These are phyloP conservation scores for Neurospora crassa DNA, from an alignment of 2,329 filamentous ascomycete species.

Conservation along the genomic window DNA sequence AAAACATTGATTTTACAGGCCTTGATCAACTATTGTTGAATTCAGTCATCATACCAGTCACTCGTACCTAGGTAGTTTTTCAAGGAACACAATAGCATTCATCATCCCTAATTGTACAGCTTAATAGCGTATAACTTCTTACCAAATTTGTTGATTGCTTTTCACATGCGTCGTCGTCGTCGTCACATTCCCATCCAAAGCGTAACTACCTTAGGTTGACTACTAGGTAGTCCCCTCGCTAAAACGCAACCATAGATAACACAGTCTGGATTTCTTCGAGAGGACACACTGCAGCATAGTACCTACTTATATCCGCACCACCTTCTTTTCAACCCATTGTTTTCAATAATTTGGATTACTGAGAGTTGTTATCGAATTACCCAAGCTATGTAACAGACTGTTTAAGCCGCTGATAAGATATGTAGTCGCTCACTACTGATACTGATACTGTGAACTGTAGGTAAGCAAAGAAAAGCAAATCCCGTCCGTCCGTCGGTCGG, in stretches of 20 bases:
- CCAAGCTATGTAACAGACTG: background rate
- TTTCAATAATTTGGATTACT: background rate
- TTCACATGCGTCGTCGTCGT: background rate
- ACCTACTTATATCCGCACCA: background rate
- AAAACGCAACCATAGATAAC: background rate
- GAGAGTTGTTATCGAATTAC: background rate
- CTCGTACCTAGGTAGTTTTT: background rate
- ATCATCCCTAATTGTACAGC: background rate
- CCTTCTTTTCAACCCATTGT: background rate
- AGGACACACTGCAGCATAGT: background rate
- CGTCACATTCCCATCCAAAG: background rate
- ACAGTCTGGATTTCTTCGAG: background rate
- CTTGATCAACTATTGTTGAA: too few relatives aligned
- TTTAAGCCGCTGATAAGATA: background rate
- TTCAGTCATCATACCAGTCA: background rate
- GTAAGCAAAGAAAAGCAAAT: background rate
- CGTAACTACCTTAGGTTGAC: background rate
- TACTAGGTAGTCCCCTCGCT: too few relatives aligned
- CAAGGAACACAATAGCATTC: background rate
- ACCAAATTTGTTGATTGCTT: background rate
- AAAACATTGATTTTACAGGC: background rate
- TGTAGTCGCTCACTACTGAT: background rate
- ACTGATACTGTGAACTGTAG: background rate
- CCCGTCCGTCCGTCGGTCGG: too few relatives aligned
- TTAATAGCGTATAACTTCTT: background rate